Base-by-base conservation (phyloP, 2,329 filamentous ascomycete species). In the Ophioceras dolichostomum region DNA sequence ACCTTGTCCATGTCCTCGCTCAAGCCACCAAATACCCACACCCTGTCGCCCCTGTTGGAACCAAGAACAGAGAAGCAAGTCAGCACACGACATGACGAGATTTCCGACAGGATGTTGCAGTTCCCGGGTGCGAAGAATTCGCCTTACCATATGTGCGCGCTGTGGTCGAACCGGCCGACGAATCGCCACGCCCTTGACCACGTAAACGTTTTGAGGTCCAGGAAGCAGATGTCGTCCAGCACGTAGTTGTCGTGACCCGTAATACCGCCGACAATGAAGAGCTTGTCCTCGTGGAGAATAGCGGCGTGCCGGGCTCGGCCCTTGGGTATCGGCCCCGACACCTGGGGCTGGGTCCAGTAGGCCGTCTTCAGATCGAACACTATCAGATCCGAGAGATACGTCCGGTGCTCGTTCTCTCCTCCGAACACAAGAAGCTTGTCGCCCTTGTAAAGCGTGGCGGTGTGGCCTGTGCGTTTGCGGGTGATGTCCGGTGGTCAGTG, bases 101-200 rank as follows among this genome's bases (percentile, higher is more conserved):
- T n/a, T n/a, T n/a, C n/a, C n/a, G n/a, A n/a, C n/a, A n/a, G n/a
- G n/a, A n/a, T n/a, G n/a, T n/a, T n/a, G n/a, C n/a, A n/a, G n/a
- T n/a, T n/a, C n/a, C n/a, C n/a, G n/a, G n/a, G n/a, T n/a, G n/a
- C n/a, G n/a, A n/a, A n/a, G n/a, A n/a, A n/a, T n/a, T n/a, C n/a
- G n/a, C n/a, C 49, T 32, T 42, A 59, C 79, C 88, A 95, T 41
- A 98, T 81, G 69, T 89, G 95, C 37, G 84, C 87, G 13, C 86
- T 87, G 55, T 98, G 91, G 50, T 98, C 91, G 54, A 94, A 98
- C 28, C 91, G 77, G 34, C 84, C 80, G 19, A 95, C 88, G 54
- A 98, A 98, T 43, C 81, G 83, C 91, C 91, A 98, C 29, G 86
- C 80, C 40, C 86, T 79, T 39, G 89, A 96, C 91, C 91, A 98